Evolutionary conservation across 2,329 filamentous ascomycete species (phyloP), one percentile per base, ranked within the genome.

Genomic region (Aureobasidium sp.): DNA sequence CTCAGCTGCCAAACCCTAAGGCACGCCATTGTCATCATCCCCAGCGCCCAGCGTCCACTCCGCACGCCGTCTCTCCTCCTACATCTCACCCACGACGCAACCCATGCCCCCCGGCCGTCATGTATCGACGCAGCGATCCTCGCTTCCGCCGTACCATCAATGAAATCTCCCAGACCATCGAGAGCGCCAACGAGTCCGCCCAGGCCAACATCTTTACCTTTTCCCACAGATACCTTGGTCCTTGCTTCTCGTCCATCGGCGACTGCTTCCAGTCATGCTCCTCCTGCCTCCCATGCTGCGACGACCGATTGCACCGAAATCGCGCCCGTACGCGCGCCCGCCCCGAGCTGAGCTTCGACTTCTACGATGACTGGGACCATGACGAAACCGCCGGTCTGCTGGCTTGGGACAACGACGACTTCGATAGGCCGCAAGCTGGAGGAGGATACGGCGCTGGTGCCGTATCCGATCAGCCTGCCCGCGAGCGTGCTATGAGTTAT

Each of bases 331-430:
- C 76, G 60, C 72, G 78, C 63, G 84, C 83, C 2, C 74, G 84
- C 55, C 88, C 91, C 29, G 92, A 96, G 74, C 84, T 88, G 68
- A 92, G 84, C 69, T 97, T 97, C 71, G 93, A 96, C 73, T 97
- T 97, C 72, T 97, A 97, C 76, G 93, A 96, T 74, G 93, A 96
- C 74, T 97, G 93, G 93, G 90, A 96, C 63, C 79, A 82, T 47
- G 81, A 84, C 31, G 81, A 82, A 54, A 78, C 77, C 35, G 81
- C 84, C 40, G 81, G 85, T 0, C 73, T 93, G 50, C 76, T 92
- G 57, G 86, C 84, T 47, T 95, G 90, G 89, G 86, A 87, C 40
- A 85, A 82, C 66, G 91, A 95, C 68, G 91, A 95, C 70, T 85
- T 95, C 77, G 93, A 96, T 71, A 81, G 90, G 67, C 38, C 19